Conservation (phyloP, 768 basidiomycete species). For the Collybia mongolica region DNA sequence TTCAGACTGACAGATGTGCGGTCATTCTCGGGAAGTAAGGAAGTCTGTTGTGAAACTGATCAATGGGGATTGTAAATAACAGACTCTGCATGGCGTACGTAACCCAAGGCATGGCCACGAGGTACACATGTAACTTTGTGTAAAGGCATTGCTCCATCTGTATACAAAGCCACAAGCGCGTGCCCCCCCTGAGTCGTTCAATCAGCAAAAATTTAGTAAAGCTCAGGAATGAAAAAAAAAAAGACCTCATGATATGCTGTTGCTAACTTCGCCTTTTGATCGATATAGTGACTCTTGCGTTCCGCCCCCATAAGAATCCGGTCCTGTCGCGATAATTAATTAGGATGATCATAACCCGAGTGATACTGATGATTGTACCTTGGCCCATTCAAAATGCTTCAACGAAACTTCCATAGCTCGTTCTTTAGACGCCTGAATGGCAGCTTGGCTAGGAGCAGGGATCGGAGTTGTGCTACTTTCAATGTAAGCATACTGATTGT, state of each 20-base stretch:
- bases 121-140: constrained; percentile 99
- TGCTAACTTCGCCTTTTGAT: constrained; percentile 79
- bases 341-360: not conserved
- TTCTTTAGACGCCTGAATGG: constrained; percentile 92
- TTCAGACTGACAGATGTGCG: constrained; percentile 67
- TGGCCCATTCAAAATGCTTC: constrained; percentile 97
- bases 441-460: constrained; percentile 62
- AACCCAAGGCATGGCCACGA: constrained; percentile 89
- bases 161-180: constrained; percentile 92
- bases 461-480: constrained; percentile 5
- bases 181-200: constrained; percentile 68
- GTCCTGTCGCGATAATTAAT: constrained; percentile 45
- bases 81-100: constrained; percentile 47
- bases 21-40: constrained; percentile 77
- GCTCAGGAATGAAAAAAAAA: not conserved
- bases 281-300: constrained; percentile 85
- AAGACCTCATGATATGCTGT: constrained; percentile 95
- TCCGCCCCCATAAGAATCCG: constrained; percentile 98
- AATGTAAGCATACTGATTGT: constrained; percentile 1
- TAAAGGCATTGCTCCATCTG: constrained; percentile 92
- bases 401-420: constrained; percentile 67
- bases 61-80: constrained; percentile 2
- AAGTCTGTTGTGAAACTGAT: constrained; percentile 48
- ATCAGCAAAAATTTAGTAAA: not conserved
- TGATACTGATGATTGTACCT: constrained; percentile 41